phyloP scores from a whole-genome alignment of 2,329 filamentous ascomycete species.

The Aspergillus texensis region DNA sequence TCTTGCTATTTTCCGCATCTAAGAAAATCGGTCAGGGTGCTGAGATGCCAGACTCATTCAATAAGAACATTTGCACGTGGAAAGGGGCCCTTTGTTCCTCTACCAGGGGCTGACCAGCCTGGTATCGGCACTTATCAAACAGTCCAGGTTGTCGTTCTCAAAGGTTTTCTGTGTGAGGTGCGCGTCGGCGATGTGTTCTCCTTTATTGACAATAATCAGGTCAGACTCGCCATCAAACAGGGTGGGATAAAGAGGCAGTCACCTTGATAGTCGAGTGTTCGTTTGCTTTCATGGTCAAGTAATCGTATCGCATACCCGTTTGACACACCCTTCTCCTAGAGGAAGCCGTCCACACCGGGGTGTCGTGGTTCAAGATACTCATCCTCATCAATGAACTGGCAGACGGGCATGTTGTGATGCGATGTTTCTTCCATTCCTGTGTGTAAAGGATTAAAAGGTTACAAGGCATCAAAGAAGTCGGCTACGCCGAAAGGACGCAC shows the following conservation, averaged over 20 bases:
- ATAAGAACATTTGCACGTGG: not conserved
- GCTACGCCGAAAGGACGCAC: not conserved
- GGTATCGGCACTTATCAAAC: not conserved
- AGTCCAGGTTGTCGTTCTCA: not conserved
- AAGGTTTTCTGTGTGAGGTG: not conserved
- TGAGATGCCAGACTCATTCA: not conserved
- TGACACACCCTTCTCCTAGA: no score
- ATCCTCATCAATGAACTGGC: not conserved
- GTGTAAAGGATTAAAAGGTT: not conserved
- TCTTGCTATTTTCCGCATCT: not conserved
- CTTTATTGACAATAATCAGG: not conserved
- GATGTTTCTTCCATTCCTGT: accelerated
- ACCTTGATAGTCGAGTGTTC: not conserved
- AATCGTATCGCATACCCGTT: not conserved
- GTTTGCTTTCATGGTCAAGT: not conserved
- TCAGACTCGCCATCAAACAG: not conserved
- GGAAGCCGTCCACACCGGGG: no score
- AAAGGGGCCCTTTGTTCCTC: not conserved
- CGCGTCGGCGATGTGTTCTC: not conserved
- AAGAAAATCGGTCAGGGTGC: not conserved
- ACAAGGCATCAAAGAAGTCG: not conserved
- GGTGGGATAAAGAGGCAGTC: not conserved
- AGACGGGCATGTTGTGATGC: not conserved
- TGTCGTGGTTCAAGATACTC: not conserved
- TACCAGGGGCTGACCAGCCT: not conserved